Evolutionary conservation across 768 basidiomycete genomes (phyloP).

Genomic region (Sporobolomyces pararoseus): DNA sequence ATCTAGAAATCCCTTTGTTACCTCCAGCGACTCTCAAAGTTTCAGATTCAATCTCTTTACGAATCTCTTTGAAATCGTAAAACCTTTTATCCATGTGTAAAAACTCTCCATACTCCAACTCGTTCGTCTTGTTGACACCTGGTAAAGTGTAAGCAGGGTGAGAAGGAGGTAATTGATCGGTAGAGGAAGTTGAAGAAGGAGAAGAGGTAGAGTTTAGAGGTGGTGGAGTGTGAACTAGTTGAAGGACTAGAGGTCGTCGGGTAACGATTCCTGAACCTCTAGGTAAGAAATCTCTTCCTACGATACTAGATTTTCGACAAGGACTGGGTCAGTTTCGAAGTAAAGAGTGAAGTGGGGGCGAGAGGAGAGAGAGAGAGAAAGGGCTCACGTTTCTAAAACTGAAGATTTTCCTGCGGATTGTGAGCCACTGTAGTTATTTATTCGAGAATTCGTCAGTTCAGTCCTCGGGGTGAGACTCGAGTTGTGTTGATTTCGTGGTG

Average conservation of each 20-base stretch:
- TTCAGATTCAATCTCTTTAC: conserved; percentile 96
- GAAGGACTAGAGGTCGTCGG: conserved; percentile 86
- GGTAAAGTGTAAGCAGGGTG: conserved; percentile 40
- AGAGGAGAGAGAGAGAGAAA: not conserved
- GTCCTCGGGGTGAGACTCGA: too few species aligned
- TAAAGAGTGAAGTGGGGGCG: not conserved
- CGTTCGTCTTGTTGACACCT: not conserved
- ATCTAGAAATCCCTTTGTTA: conserved; percentile 95
- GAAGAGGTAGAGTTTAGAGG: conserved; percentile 52
- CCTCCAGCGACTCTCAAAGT: conserved; percentile 89
- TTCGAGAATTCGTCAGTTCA: too few species aligned
- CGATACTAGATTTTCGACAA: conserved; percentile 61
- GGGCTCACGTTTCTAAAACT: conserved; percentile 75
- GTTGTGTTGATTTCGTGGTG: too few species aligned
- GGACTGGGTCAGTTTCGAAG: not conserved
- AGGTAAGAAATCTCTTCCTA: conserved; percentile 64
- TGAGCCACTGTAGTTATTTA: conserved; percentile 28
- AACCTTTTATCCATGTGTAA: conserved; percentile 92
- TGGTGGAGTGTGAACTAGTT: conserved; percentile 85
- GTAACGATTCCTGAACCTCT: conserved; percentile 80
- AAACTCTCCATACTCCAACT: conserved; percentile 90
- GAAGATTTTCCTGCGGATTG: conserved; percentile 43
- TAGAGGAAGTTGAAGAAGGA: conserved; percentile 50
- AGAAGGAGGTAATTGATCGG: not conserved
- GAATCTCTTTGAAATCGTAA: conserved; percentile 90